Percentiles rank a stretch among this genome's conserved stretches.
Conservation (phyloP, 139 green algal genomes). For the Monoraphidium neglectum region DNA sequence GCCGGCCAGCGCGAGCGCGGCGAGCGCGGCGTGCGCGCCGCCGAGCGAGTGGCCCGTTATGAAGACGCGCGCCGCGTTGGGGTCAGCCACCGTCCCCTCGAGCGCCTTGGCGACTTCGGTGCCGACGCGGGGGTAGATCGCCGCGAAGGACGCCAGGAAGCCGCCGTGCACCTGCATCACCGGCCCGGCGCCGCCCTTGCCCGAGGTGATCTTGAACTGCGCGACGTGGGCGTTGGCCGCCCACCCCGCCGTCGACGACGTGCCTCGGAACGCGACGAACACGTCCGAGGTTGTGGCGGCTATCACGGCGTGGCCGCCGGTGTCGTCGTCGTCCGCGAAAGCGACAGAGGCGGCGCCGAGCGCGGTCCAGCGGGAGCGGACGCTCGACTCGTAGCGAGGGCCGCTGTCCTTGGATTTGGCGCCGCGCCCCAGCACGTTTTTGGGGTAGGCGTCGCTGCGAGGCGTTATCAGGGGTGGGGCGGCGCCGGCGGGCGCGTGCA, state of each 20-base stretch:
- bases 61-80: neutral
- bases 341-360: too few relatives aligned
- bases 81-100: neutral
- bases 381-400: too few relatives aligned
- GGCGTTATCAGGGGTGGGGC: too few relatives aligned
- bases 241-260: conserved; percentile 5
- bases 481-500: too few relatives aligned
- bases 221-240: neutral
- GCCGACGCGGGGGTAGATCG: conserved; percentile 9
- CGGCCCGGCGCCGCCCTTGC: neutral
- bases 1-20: conserved; percentile 8
- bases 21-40: neutral
- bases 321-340: neutral
- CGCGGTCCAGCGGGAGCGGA: too few relatives aligned
- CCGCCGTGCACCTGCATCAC: conserved; percentile 15
- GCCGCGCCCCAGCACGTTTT: too few relatives aligned
- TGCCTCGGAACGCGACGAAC: conserved; percentile 13
- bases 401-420: too few relatives aligned
- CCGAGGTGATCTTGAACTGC: conserved; percentile 2
- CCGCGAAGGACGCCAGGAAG: conserved; percentile 14
- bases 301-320: conserved; percentile 14
- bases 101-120: neutral
- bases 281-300: conserved; percentile 8
- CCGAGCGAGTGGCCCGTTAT: conserved; percentile 25
- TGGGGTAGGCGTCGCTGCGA: too few relatives aligned